Percentiles rank a stretch among this genome's conserved stretches.
These are phyloP conservation scores for Kuraishia floccosa DNA, from an alignment of 805 yeast species.

Conservation along the genomic window DNA sequence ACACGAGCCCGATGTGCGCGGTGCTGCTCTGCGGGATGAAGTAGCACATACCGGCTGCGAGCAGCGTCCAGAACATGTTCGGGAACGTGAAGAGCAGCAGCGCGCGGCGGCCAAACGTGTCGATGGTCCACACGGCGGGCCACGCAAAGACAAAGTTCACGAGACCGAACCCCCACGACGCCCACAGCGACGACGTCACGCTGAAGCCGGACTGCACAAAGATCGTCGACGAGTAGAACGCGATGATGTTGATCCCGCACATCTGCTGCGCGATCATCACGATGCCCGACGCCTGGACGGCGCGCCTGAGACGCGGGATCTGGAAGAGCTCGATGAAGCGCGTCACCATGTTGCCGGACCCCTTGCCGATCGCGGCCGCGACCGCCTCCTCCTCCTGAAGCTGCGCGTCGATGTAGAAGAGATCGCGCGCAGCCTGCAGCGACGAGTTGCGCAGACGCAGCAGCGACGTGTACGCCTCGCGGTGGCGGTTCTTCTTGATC, in stretches of 20 bases:
- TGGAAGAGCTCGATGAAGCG: constrained; percentile 50
- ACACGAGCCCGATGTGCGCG: constrained; percentile 56
- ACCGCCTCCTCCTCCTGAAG: constrained; percentile 49
- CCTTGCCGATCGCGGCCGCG: no score
- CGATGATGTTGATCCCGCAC: constrained; percentile 84
- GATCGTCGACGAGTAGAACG: constrained; percentile 73
- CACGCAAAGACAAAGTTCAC: constrained; percentile 71
- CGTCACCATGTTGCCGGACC: constrained; percentile 28
- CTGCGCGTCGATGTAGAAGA: constrained; percentile 56
- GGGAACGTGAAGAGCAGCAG: constrained; percentile 52
- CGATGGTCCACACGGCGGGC: constrained; percentile 76
- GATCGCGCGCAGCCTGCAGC: constrained; percentile 59
- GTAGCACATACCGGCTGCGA: constrained; percentile 61
- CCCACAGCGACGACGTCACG: constrained; percentile 53
- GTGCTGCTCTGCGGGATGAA: constrained; percentile 40
- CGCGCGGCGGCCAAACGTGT: constrained; percentile 62
- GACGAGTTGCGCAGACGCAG: constrained; percentile 33
- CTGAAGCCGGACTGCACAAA: constrained; percentile 58
- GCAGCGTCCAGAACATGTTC: constrained; percentile 45
- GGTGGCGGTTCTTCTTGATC: constrained; percentile 57
- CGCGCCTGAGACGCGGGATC: constrained; percentile 74
- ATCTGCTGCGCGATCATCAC: constrained; percentile 88
- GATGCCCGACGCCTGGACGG: constrained; percentile 68
- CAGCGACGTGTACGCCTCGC: constrained; percentile 45
- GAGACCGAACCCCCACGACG: constrained; percentile 83